These are phyloP conservation scores for Aspergillus conjunctus DNA, from an alignment of 495 filamentous ascomycete genomes.

Conservation along the genomic window DNA sequence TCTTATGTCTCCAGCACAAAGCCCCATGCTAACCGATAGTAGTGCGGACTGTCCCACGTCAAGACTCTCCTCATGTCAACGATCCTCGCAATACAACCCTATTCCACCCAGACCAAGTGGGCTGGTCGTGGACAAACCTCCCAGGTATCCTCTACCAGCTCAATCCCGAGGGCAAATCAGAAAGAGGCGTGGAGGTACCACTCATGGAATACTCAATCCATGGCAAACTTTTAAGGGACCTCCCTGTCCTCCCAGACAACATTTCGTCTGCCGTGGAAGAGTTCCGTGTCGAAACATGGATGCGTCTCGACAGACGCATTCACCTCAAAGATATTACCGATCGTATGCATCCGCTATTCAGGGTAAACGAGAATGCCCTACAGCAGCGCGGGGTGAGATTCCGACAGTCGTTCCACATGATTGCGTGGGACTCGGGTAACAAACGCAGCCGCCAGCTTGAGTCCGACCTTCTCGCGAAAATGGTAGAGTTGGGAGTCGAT, in stretches of 20 bases:
- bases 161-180: conserved; percentile 5
- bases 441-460: conserved; percentile 16
- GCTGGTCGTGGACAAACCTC: conserved; percentile 24
- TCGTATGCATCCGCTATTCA: conserved; percentile 21
- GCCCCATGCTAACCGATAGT: not conserved
- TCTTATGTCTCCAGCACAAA: not conserved
- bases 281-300: conserved; percentile 32
- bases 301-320: conserved; percentile 27
- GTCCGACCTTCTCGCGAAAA: not conserved
- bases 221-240: conserved; percentile 14
- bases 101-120: conserved; percentile 17
- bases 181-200: not conserved
- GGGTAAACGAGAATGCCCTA: conserved; percentile 20
- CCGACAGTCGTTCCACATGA: conserved; percentile 20
- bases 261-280: conserved; percentile 27
- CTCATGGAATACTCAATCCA: conserved; percentile 17
- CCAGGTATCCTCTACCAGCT: conserved; percentile 27
- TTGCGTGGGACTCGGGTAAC: conserved; percentile 29
- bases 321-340: conserved; percentile 24
- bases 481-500: conserved; percentile 16
- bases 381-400: conserved; percentile 26
- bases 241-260: conserved; percentile 26
- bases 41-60: conserved; percentile 16
- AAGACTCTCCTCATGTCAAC: conserved; percentile 16
- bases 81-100: conserved; percentile 18